Base-by-base conservation (phyloP, 2,329 filamentous ascomycete genomes). In the Colletotrichum cuscutae region DNA sequence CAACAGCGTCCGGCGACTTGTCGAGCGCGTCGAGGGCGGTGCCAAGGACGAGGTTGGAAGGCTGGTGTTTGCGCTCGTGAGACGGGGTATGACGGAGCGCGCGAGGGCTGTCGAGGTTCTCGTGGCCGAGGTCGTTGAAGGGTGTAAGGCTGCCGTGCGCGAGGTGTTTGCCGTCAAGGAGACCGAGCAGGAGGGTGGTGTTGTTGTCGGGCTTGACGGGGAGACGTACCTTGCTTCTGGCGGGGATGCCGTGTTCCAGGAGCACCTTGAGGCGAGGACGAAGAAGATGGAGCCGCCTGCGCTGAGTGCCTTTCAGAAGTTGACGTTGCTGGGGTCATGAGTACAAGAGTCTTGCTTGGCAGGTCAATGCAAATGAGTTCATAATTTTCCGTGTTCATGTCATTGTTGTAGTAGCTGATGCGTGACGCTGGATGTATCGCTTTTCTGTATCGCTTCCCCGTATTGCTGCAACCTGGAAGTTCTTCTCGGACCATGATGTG, bases 81-180 rank as follows among this genome's bases (percentile, higher is more conserved):
- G 95, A 69, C 86, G 97, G 42, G 90, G 90, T 24, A 98, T 98
- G 97, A 88, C 94, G 57, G 97, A 98, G 85, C 89, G 95, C 62
- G 97, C 95, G 5, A 87, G 91, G 15, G 93, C 94, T 7, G 89
- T 97, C 3, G 93, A 97, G 81, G 88, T 85, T 9, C 88, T 94
- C 30, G 90, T 96, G 84, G 87, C 84, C 5, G 94, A 97, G 75
- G 92, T 98, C 0, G 84, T 94, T 11, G 91, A 89, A 57, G 88
- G 90, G 74, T 97, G 94, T 80, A 83, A 83, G 75, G 86, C 84
- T 8, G 92, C 93, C 56, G 86, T 95, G 19, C 85, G 83, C 11
- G 93, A 97, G 77, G 93, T 97, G 0, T 97, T 94, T 80, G 74
- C 77, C n/a, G 65, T 75, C 19, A 42, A 69, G 62, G 70, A 75